Evolutionary conservation across 2,329 filamentous ascomycete species (phyloP), one percentile per base, ranked within the genome.

Genomic region (Penicillium palitans): DNA sequence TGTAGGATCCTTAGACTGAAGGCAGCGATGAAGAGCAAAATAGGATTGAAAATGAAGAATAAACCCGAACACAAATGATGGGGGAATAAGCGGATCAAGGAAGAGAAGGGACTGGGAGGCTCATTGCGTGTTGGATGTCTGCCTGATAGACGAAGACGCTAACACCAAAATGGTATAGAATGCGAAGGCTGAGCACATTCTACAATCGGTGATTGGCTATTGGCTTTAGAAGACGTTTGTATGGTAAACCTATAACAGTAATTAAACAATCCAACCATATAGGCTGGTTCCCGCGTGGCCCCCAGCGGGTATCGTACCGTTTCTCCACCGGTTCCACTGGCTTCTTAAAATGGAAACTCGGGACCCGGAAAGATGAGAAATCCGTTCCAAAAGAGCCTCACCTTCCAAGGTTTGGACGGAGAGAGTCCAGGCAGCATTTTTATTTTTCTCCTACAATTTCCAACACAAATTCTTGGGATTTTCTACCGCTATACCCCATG

Each of bases 91-190:
- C 54, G 42, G 50, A 58, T 56, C 55, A 60, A 59, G 57, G 63
- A 62, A 62, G 65, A 63, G 60, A 66, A 69, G 61, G 15, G 53
- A 63, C 63, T 56, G 59, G 60, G 60, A 63, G 60, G 49, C 45
- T 61, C 50, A 60, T 55, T 64, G 59, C 70, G 64, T 61, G 58
- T 65, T 68, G 57, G 67, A 69, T 72, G 72, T 75, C 73, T 75
- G 73, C 73, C 73, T 75, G 69, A 74, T 74, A 68, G 72, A 67
- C 70, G 66, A 73, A 60, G 50, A 17, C 58, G 44, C 70, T 69
- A 70, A 52, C 9, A 63, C 60, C 27, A 13, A 63, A 64, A 41
- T 42, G 68, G 72, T 17, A 61, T 62, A 51, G 56, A 29, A 37
- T 42, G 58, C 44, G 59, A 66, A 60, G 65, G 65, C 64, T 65